Evolutionary conservation across 371 early-diverging fungal species (phyloP), one percentile per base, ranked within the genome.

Genomic region (Furculomyces boomerangus): DNA sequence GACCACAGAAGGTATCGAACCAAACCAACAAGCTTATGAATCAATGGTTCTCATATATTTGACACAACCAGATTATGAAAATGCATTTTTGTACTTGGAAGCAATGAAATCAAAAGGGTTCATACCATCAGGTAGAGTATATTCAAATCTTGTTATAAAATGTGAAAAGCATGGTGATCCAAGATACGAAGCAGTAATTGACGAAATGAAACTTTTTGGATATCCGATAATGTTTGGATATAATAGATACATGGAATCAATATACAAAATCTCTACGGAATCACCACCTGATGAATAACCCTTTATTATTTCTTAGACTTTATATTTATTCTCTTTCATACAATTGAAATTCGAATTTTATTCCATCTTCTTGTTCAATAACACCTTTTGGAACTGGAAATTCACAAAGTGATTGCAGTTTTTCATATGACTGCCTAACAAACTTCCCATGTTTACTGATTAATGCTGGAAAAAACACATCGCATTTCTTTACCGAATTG

Each of bases 51-150:
- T 56, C 2, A 71, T 73, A 20, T 61, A 59, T 26, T 61, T 72
- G 54, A 70, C 71, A 0, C 75, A 77, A 60, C 53, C 50, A 47
- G 65, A 79, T 57, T 85, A 84, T 52, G 86, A 85, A 58, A 79
- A 80, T 32, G 85, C 83, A 26, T 86, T 86, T 58, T 62, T 66
- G 46, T 85, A 82, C 40, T 71, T 86, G 50, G 84, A 85, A 59
- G 77, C 82, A 59, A 81, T 84, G 82, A 81, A 81, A 71, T 64
- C 74, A 24, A 72, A 76, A 43, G 73, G 72, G 51, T 75, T 80
- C 40, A 70, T 76, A 47, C 87, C 87, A n/a, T 66, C 72, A 0
- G 67, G 71, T 54, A 30, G 57, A 0, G 71, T 75, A 13, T 83
- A 84, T 55, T 63, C 70, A 5, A 59, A 56, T 3, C 61, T 86